phyloP scores from a whole-genome alignment of 129 eudicot genomes.

The Flaveria brownii region DNA sequence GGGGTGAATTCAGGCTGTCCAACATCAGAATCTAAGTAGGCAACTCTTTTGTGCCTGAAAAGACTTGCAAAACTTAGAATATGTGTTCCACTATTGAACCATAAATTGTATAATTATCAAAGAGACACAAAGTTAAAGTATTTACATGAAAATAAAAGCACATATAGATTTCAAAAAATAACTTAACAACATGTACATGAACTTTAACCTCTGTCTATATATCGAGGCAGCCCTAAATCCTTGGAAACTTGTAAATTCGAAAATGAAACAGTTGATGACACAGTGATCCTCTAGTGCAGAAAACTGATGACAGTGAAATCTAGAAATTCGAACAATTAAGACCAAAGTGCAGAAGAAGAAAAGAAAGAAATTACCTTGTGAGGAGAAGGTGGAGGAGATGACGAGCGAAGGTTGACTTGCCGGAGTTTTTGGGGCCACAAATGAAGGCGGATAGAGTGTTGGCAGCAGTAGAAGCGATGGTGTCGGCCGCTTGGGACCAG shows the following conservation, averaged over 20 bases:
- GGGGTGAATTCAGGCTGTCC: conserved; percentile 98
- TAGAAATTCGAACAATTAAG: too few relatives aligned
- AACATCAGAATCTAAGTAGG: conserved; percentile 95
- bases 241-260: background rate
- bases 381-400: conserved; percentile 77
- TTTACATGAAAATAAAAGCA: background rate
- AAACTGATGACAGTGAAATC: too few relatives aligned
- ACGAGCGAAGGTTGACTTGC: conserved; percentile 89
- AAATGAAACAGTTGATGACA: too few relatives aligned
- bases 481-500: conserved; percentile 68
- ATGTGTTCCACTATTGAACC: background rate
- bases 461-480: conserved; percentile 46
- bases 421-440: conserved; percentile 86
- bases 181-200: background rate
- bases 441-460: conserved; percentile 47
- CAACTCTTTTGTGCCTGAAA: conserved; percentile 76
- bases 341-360: background rate
- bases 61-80: conserved; percentile 5
- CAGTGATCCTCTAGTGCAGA: background rate
- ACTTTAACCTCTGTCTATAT: background rate
- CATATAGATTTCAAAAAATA: background rate
- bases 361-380: conserved; percentile 36
- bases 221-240: background rate
- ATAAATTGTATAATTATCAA: too few relatives aligned
- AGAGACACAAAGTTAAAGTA: background rate